Evolutionary conservation across 1,284 basidiomycete genomes (phyloP), one percentile per base, ranked within the genome.

Genomic region (Vanrija sp.): DNA sequence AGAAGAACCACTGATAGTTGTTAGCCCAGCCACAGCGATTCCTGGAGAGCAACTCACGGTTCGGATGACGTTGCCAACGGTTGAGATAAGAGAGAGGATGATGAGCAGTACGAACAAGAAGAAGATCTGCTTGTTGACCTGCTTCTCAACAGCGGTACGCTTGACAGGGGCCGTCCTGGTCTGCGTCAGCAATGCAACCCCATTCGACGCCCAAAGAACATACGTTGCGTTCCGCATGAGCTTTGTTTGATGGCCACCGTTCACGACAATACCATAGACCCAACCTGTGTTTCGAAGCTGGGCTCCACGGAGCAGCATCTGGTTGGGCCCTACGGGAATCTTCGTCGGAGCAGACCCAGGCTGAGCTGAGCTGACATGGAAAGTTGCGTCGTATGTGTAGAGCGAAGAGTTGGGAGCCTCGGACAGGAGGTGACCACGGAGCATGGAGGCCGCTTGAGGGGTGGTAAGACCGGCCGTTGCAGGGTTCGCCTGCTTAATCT

Each of bases 171-270:
- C 87, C 40, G 92, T 89, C 34, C 90, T 91, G 59, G 5, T 43
- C 12, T 46, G n/a, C 23, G 48, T 34, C 44, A 38, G 25, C 29
- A 38, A 19, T 23, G 43, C 3, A 5, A 43, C 6, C 14, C n/a
- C 6, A 8, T 16, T 3, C 23, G 38, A 14, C n/a, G 15, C 3
- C 18, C 29, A 38, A 1, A 14, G 9, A 8, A 34, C 88, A 78
- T 69, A 91, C 89, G 95, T 98, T 16, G 83, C 82, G 65, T 84
- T 98, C 55, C 91, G 84, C 92, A 98, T 95, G 44, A 99, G 78
- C 78, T 99, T 98, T 28, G 96, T 98, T 78, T 99, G 94, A 69
- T 98, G 95, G 0, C 96, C 96, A 0, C 92, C 97, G 67, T 95
- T 98, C 28, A 98, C 89, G 34, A 88, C 88, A 3, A 98, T 73